Percentiles rank a stretch among this genome's conserved stretches.
phyloP scores from a whole-genome alignment of 306 rosid species.

The Inga laurina region DNA sequence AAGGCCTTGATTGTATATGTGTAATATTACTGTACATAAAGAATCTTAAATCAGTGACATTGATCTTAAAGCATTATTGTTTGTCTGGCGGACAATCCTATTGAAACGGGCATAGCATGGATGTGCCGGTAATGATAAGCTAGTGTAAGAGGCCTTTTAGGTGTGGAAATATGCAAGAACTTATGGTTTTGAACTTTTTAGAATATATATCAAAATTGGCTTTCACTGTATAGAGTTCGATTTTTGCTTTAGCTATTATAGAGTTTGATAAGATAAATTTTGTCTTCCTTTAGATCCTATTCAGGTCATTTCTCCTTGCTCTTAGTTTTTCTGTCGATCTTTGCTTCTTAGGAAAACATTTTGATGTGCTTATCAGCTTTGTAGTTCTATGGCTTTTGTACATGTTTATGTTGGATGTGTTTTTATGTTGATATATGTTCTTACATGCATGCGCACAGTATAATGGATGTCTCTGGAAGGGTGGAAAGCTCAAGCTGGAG shows the following conservation, averaged over 20 bases:
- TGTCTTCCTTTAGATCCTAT: neutral
- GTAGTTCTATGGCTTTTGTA: neutral
- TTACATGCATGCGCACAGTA: slow-evolving; percentile 59
- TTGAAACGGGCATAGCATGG: neutral
- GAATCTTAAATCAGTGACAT: no score
- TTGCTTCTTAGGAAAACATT: neutral
- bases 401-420: neutral
- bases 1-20: no score
- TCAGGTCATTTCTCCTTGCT: neutral
- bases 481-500: slow-evolving; percentile 80
- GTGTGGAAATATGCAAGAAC: neutral
- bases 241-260: neutral
- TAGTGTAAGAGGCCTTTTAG: neutral
- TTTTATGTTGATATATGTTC: neutral
- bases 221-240: neutral
- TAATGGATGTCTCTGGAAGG: slow-evolving; percentile 95
- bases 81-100: neutral
- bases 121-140: neutral
- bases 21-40: no score
- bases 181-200: neutral
- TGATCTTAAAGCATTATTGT: neutral
- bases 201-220: no score
- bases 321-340: neutral
- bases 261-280: neutral
- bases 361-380: neutral